Base-by-base conservation (phyloP, 2,329 filamentous ascomycete genomes). In the Paracamarosporium sp. region DNA sequence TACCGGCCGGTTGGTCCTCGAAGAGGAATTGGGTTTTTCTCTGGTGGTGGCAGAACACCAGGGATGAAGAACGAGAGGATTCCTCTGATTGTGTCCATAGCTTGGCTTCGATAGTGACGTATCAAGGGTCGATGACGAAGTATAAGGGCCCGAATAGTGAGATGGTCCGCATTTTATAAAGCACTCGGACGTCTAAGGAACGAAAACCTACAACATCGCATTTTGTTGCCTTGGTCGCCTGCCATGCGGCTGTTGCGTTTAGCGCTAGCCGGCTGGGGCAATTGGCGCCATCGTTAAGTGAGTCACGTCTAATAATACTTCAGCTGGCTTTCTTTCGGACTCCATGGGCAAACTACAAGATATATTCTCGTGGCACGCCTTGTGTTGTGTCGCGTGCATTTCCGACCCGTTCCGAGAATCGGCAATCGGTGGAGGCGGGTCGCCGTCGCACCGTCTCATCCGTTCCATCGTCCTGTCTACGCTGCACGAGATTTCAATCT, bases 1-100 rank as follows among this genome's bases (percentile, higher is more conserved):
- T 56, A 71, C 22, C 54, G 54, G 36, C 40, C 27, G n/a, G 15
- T 30, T 4, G 36, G 48, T 3, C 48, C 36, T 35, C 27, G 48
- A 12, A 51, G 36, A 9, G 35, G 27, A 11, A 51, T 31, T 2
- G 48, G 35, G n/a, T n/a, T n/a, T n/a, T n/a, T n/a, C n/a, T n/a
- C n/a, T n/a, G 4, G 24, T 22, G 13, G n/a, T 17, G 5, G 36
- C 5, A 11, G 41, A 7, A 51, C 24, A 8, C 36, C 20, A 15
- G 48, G 36, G 17, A 51, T 41, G 15, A 51, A 8, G 35, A 31
- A 51, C 7, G 25, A 41, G 27, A 51, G 35, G 20, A 51, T 24
- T 9, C n/a, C 8, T 33, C 15, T 41, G 35, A 51, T 51, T 2
- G 27, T 46, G n/a, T 25, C 35, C 48, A 51, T 51, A 6, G 13